Evolutionary conservation across 768 basidiomycete genomes (phyloP).

Genomic region (Rhodotorula paludigena): DNA sequence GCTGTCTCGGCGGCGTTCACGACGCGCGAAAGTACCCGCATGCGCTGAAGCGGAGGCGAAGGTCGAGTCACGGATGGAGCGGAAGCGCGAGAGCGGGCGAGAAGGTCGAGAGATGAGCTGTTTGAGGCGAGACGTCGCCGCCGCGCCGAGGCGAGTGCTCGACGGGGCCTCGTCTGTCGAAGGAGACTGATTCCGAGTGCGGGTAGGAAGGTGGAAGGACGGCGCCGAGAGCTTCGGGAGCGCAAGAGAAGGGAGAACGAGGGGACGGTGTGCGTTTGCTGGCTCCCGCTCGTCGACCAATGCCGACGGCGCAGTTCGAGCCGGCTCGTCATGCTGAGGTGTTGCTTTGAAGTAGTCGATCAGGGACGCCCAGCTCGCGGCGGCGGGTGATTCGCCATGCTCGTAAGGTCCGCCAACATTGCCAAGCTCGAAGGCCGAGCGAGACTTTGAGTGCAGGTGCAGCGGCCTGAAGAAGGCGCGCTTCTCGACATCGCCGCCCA

Average conservation of each 20-base stretch:
- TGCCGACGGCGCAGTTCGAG: background rate
- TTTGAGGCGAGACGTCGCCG: background rate
- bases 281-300: background rate
- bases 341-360: conserved; percentile 22
- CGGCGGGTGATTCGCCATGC: background rate
- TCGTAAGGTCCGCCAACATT: too few species aligned
- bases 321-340: background rate
- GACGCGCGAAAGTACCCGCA: too few species aligned
- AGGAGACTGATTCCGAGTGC: too few species aligned
- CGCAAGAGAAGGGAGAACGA: background rate
- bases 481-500: background rate
- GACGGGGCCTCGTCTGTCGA: too few species aligned
- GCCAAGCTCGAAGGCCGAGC: background rate
- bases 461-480: conserved; percentile 6
- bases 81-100: background rate
- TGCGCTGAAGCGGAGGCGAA: background rate
- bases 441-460: conserved; percentile 11
- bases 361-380: conserved; percentile 24
- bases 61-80: background rate
- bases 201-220: background rate
- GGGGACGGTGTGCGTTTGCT: background rate
- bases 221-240: background rate
- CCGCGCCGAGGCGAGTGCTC: too few species aligned
- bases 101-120: background rate
- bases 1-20: background rate